Percentiles rank a stretch among this genome's conserved stretches.
Conservation (phyloP, 768 basidiomycete genomes). For the Dictyophora rubrovolvata region DNA sequence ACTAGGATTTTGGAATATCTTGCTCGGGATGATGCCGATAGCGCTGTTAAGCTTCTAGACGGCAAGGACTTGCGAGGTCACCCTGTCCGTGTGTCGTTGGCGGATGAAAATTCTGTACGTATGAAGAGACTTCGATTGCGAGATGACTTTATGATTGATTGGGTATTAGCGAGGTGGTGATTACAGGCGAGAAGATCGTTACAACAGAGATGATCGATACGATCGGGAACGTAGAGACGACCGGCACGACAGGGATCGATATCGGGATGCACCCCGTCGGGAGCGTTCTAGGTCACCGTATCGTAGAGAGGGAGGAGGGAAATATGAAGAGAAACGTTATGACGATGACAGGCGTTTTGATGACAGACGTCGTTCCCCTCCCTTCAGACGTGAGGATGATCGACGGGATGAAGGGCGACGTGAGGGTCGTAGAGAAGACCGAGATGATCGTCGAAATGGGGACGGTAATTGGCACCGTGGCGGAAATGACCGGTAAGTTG, state of each 20-base stretch:
- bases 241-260: slow-evolving; percentile 34
- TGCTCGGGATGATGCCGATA: slow-evolving; percentile 81
- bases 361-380: slow-evolving; percentile 45
- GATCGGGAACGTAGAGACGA: slow-evolving; percentile 27
- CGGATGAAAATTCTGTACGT: slow-evolving; percentile 42
- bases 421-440: slow-evolving; percentile 66
- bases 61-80: slow-evolving; percentile 82
- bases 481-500: slow-evolving; percentile 6
- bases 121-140: slow-evolving; percentile 8
- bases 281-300: slow-evolving; percentile 76
- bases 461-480: slow-evolving; percentile 75
- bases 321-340: slow-evolving; percentile 49
- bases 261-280: slow-evolving; percentile 35
- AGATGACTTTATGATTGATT: slow-evolving; percentile 1
- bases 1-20: slow-evolving; percentile 83
- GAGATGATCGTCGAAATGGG: slow-evolving; percentile 50
- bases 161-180: not conserved
- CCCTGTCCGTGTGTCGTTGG: slow-evolving; percentile 59
- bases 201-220: slow-evolving; percentile 23
- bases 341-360: slow-evolving; percentile 33
- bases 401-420: slow-evolving; percentile 84
- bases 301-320: slow-evolving; percentile 45
- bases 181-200: slow-evolving; percentile 50
- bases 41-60: slow-evolving; percentile 81
- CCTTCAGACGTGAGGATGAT: slow-evolving; percentile 73